A percentile compares a stretch with the other conserved stretches of the same genome.
Conservation (phyloP, 805 yeast species). For the Vanderwaltozyma yarrowii region DNA sequence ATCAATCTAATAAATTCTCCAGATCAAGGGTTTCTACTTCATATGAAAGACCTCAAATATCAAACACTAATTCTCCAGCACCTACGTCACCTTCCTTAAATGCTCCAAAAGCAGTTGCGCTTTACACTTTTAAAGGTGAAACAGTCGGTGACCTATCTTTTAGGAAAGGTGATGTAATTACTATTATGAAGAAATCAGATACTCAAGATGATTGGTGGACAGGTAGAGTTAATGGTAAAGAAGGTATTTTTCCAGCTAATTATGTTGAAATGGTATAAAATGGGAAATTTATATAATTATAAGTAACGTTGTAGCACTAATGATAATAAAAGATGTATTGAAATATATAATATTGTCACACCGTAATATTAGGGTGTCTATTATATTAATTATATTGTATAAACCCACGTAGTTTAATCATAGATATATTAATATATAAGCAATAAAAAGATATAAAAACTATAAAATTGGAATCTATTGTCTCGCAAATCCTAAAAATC, state of each 20-base stretch:
- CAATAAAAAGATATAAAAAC: background rate
- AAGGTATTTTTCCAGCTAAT: slow-evolving; percentile 96
- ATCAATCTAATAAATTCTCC: background rate
- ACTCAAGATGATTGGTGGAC: slow-evolving; percentile 99
- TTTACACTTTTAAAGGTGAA: slow-evolving; percentile 83
- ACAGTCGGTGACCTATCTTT: slow-evolving; percentile 89
- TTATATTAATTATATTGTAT: too few relatives aligned
- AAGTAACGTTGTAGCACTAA: too few relatives aligned
- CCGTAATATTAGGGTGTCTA: too few relatives aligned
- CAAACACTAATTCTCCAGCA: background rate
- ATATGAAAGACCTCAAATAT: background rate
- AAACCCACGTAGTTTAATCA: too few relatives aligned
- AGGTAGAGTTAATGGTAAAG: slow-evolving; percentile 70
- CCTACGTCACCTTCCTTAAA: background rate
- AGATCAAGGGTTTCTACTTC: slow-evolving; percentile 1
- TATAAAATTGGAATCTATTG: background rate
- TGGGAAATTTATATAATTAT: too few relatives aligned
- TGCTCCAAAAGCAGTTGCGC: slow-evolving; percentile 74
- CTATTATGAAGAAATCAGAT: slow-evolving; percentile 73
- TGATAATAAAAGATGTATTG: too few relatives aligned
- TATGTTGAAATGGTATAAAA: slow-evolving; percentile 61
- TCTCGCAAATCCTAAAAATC: slow-evolving; percentile 17
- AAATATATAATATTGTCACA: too few relatives aligned
- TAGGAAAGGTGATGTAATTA: slow-evolving; percentile 88
- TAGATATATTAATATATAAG: background rate